Evolutionary conservation across 441 rosid genomes (phyloP), one percentile per base, ranked within the genome.

Genomic region (Cnidoscolus chayamansa): DNA sequence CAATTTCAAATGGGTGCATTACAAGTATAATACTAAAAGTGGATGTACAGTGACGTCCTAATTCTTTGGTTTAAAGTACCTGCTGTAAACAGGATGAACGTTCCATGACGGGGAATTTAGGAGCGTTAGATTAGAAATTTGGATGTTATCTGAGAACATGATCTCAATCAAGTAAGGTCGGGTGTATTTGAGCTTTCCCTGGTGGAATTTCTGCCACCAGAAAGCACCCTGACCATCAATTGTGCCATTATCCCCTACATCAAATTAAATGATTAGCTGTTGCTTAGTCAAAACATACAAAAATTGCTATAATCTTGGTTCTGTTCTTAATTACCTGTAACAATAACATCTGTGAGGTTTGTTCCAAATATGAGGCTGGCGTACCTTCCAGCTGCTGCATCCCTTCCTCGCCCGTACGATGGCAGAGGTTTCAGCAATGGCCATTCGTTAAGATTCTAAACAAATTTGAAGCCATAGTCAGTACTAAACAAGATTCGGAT

Each of bases 111-210:
- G 97, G 0, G 98, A 90, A 76, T 94, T 79, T 30, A 87, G 45
- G 70, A 94, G 77, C 1, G 95, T 90, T 1, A 94, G 80, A 80
- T 85, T 85, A 0, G 97, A 88, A 53, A 94, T 91, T 77, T 86
- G 98, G 65, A 94, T 73, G 0, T 55, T 35, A 15, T 86, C 70
- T 0, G 97, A 86, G 86, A 62, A 86, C 97, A 90, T 81, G 77
- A 94, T 71, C 82, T 94, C 98, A 47, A 94, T 86, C 84, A 94
- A 19, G 76, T 91, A 91, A 1, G 97, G 97, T 66, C 98, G 79
- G 37, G 97, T 91, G 75, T 68, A 51, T 3, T 86, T 83, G 35
- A 93, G 77, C 70, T 88, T 66, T 9, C 79, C 72, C 35, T 72
- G 68, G 19, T 82, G 83, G 81, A 91, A 91, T 64, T 85, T 83